These are phyloP conservation scores for Sordariomycetes sp. DNA, from an alignment of 2,329 filamentous ascomycete species.

Conservation along the genomic window DNA sequence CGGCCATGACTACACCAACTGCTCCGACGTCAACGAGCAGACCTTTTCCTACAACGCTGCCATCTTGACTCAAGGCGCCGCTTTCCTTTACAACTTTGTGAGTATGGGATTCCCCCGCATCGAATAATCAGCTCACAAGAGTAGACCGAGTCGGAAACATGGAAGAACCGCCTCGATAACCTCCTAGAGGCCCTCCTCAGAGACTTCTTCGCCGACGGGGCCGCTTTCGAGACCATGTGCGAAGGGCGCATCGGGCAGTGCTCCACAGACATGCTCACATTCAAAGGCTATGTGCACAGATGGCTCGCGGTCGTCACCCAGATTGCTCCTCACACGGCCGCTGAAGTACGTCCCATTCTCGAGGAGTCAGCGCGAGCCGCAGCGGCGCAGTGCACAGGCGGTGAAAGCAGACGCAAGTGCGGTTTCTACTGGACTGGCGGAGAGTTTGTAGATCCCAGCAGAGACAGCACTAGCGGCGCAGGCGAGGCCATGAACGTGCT, in stretches of 20 bases:
- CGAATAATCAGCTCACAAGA: not conserved
- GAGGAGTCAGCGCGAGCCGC: constrained; percentile 49
- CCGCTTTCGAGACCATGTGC: constrained; percentile 60
- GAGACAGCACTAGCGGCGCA: constrained; percentile 48
- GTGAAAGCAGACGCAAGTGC: constrained; percentile 46
- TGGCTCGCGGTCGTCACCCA: constrained; percentile 54
- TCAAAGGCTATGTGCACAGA: constrained; percentile 60
- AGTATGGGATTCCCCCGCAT: constrained; percentile 13
- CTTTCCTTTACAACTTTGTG: constrained; percentile 45
- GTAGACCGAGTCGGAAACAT: constrained; percentile 43
- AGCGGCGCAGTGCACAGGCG: constrained; percentile 52
- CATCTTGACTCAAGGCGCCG: constrained; percentile 51
- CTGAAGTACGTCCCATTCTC: constrained; percentile 48
- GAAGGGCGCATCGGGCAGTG: constrained; percentile 48
- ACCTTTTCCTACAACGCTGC: constrained; percentile 63
- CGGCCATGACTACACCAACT: constrained; percentile 46
- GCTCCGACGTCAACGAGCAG: constrained; percentile 48
- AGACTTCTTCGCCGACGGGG: constrained; percentile 47
- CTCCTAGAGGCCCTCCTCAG: constrained; percentile 40
- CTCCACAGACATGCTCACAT: constrained; percentile 61
- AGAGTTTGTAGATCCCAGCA: constrained; percentile 36
- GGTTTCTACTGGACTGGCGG: constrained; percentile 51
- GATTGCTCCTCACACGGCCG: constrained; percentile 49
- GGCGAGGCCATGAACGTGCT: constrained; percentile 52
- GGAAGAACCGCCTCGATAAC: constrained; percentile 45